These are phyloP conservation scores for Claviceps humidiphila DNA, from an alignment of 2,329 filamentous ascomycete genomes.

Conservation along the genomic window DNA sequence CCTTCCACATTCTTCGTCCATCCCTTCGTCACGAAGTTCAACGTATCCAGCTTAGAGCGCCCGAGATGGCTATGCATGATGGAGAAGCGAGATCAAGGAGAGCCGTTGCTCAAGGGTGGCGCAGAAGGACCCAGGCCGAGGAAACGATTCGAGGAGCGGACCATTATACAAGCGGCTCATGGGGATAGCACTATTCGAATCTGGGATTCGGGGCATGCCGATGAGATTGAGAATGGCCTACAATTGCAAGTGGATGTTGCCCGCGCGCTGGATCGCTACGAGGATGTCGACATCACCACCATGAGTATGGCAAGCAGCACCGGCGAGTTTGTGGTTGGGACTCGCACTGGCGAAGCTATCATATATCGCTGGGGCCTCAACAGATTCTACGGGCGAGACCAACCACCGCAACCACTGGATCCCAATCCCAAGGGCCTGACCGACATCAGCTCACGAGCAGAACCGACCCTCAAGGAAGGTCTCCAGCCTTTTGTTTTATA, in stretches of 20 bases:
- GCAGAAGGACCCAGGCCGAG: slow-evolving; percentile 55
- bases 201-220: slow-evolving; percentile 84
- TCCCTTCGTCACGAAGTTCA: slow-evolving; percentile 66
- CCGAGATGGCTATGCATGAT: slow-evolving; percentile 79
- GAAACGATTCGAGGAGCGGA: slow-evolving; percentile 69
- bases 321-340: slow-evolving; percentile 74
- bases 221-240: slow-evolving; percentile 79
- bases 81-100: slow-evolving; percentile 71
- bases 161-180: slow-evolving; percentile 75
- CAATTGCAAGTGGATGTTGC: slow-evolving; percentile 79
- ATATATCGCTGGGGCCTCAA: slow-evolving; percentile 86
- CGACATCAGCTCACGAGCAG: slow-evolving; percentile 59
- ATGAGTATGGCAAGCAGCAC: slow-evolving; percentile 71
- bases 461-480: slow-evolving; percentile 63
- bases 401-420: slow-evolving; percentile 30
- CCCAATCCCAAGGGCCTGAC: slow-evolving; percentile 58
- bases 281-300: slow-evolving; percentile 63
- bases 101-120: slow-evolving; percentile 66
- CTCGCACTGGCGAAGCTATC: slow-evolving; percentile 69
- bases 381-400: slow-evolving; percentile 52
- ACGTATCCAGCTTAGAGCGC: slow-evolving; percentile 62
- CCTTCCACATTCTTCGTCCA: slow-evolving; percentile 79
- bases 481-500: slow-evolving; percentile 69
- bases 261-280: slow-evolving; percentile 64
- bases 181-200: slow-evolving; percentile 83